Evolutionary conservation across 2,329 filamentous ascomycete genomes (phyloP).

Genomic region (Fusarium protoensiforme): DNA sequence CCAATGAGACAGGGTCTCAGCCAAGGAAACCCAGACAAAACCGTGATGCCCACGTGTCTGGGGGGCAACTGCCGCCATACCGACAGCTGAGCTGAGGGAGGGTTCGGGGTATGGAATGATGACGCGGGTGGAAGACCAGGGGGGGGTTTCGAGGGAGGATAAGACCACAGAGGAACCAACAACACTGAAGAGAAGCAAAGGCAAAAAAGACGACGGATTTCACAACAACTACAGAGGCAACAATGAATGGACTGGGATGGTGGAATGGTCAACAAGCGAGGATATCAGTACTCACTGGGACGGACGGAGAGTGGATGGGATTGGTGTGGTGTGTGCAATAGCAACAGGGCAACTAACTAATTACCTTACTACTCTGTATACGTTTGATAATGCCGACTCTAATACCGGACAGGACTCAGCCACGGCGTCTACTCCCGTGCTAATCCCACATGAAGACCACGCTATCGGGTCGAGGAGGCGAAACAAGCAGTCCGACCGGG

Average conservation of each 20-base stretch:
- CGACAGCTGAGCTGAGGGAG: background rate
- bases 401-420: constrained; percentile 14
- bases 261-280: background rate
- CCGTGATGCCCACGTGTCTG: constrained; percentile 21
- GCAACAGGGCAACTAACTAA: background rate
- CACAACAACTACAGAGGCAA: background rate
- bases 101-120: background rate
- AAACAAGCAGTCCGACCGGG: background rate
- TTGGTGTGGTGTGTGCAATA: background rate
- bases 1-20: constrained; percentile 24
- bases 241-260: background rate
- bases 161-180: constrained; percentile 1
- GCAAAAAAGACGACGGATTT: background rate
- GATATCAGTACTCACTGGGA: background rate
- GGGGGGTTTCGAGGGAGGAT: background rate
- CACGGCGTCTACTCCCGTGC: constrained; percentile 4
- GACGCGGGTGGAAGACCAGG: background rate
- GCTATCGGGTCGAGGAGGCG: background rate
- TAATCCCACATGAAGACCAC: constrained; percentile 4
- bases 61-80: background rate
- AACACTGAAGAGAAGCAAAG: background rate
- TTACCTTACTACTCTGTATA: background rate
- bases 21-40: constrained; percentile 8
- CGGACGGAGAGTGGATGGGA: background rate
- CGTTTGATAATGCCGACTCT: background rate